Evolutionary conservation across 2,329 filamentous ascomycete species (phyloP), one percentile per base, ranked within the genome.

Genomic region (Plectosphaerella cucumerina): DNA sequence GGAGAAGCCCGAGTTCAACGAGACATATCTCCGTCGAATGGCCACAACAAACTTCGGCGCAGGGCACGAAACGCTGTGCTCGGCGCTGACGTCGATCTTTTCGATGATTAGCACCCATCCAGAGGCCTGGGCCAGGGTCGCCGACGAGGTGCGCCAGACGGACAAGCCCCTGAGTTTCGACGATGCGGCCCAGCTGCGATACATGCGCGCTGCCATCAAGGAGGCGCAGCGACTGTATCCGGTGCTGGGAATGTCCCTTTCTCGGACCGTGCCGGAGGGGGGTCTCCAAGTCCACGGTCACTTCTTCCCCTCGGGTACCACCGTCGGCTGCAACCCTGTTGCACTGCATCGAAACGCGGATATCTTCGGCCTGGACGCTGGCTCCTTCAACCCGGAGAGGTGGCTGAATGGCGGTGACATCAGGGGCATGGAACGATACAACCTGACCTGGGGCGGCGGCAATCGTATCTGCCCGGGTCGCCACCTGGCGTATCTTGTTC

Each of bases 11-110:
- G 70, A 70, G 6, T 80, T 81, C 52, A 73, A 59, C 1, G 70
- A 75, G 22, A 61, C 58, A 0, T 80, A 80, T 48, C 67, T 81
- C 10, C 71, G 72, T 3, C 74, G 77, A 23, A 75, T 80, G 67
- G 75, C 74, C 3, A 66, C 78, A 3, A 80, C 77, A 2, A 81
- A 81, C 54, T 80, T 81, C 56, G 77, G 77, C 11, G 77, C 77
- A 1, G 77, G 77, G 0, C 77, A 81, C 52, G 77, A 81, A 57
- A 81, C 77, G 0, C 70, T 79, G 65, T 75, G 75, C 11, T 77
- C 77, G 1, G 77, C 77, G 0, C 58, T 81, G 6, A 80, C 76
- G 0, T 72, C 77, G 4, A 64, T 70, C 20, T 59, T 82, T 44
- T 65, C 73, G 44, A 71, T 77, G 67, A 65, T 81, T 21, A 75